A percentile compares a stretch with the other conserved stretches of the same genome.
Evolutionary conservation across 2,329 filamentous ascomycete species (phyloP).

Genomic region (Pseudocercospora cruenta): DNA sequence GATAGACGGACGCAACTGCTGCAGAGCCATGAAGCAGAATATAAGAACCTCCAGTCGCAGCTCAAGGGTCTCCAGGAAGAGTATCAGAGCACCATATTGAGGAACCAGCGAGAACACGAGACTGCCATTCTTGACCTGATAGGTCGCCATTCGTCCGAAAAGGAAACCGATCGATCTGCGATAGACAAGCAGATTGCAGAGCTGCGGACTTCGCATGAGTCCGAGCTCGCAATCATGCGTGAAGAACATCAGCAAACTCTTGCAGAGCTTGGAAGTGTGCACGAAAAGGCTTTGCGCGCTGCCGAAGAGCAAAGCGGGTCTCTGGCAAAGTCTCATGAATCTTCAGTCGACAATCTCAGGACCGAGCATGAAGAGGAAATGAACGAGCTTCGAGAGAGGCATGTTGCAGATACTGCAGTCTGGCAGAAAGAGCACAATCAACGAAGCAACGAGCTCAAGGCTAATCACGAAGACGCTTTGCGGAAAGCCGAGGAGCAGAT

Average conservation of each 20-base stretch:
- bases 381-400: conserved; percentile 21
- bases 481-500: not conserved
- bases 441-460: conserved; percentile 1
- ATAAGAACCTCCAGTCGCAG: conserved; percentile 3
- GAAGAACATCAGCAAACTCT: conserved; percentile 8
- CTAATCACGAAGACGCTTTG: not conserved
- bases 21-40: conserved; percentile 8
- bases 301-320: not conserved
- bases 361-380: conserved; percentile 20
- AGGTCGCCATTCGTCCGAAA: not conserved
- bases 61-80: conserved; percentile 11
- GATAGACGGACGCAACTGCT: not conserved
- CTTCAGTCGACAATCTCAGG: conserved; percentile 11
- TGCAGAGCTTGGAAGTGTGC: conserved; percentile 5
- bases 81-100: conserved; percentile 4
- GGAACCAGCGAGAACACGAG: conserved; percentile 13
- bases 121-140: not conserved
- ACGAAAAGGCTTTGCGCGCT: conserved; percentile 13
- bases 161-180: not conserved
- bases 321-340: conserved; percentile 16
- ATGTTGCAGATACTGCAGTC: conserved; percentile 16
- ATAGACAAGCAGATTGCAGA: not conserved
- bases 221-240: conserved; percentile 1
- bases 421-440: conserved; percentile 2
- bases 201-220: conserved; percentile 6